Base-by-base conservation (phyloP, 768 basidiomycete species). In the Suillus bovinus region DNA sequence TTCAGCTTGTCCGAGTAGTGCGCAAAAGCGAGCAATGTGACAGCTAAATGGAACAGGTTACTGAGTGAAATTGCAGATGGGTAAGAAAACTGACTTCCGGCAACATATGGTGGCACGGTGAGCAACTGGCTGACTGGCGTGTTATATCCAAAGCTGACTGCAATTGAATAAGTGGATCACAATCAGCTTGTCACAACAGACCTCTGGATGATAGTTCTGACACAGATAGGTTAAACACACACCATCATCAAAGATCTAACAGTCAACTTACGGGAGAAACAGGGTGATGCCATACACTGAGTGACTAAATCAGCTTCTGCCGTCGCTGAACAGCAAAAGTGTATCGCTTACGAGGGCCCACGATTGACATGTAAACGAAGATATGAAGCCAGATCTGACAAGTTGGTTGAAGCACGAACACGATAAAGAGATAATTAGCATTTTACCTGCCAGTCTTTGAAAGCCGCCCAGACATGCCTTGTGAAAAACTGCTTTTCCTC, bases 201-300 rank as follows among this genome's bases (percentile, higher is more conserved):
- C 63, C 52, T 52, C 1, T 61, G 27, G 47, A 64, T 64, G 27
- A 61, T 64, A 22, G 63, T 61, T 36, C 63, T 64, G 55, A 27
- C 34, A 14, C 22, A 49, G 5, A 11, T 38, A 53, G 3, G 22
- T 49, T 52, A 14, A 36, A 38, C 11, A 22, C 5, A n/a, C n/a
- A 20, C 8, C 42, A n/a, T 16, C 13, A 36, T 29, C 31, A 64
- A 9, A 58, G n/a, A 27, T 20, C 56, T 24, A 60, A 17, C 27
- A 41, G 29, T 14, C 2, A 1, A 80, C 88, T 68, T 69, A 89
- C 85, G 87, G 87, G 34, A 89, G 74, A 78, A 90, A 90, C 29
- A 89, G 74, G 0, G 88, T 87, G 53, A 88, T 88, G 3, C 88
- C 88, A 66, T 86, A 89, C 3, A 88, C 88, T 89, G 44, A 20